Evolutionary conservation across 129 eudicot species (phyloP).

Genomic region (Ambrosia artemisiifolia): DNA sequence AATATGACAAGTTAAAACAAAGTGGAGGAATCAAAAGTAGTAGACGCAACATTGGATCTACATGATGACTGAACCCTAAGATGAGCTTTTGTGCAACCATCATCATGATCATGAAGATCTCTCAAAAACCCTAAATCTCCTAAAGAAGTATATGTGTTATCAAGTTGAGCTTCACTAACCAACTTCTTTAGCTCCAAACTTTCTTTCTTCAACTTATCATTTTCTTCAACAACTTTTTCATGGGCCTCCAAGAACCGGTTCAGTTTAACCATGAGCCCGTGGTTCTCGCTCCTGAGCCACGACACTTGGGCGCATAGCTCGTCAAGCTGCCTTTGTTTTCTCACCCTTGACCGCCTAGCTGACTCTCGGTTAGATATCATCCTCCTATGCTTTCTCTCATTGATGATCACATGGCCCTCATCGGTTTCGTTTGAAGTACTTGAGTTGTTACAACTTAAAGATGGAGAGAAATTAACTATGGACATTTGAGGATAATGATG

Average conservation of each 20-base stretch:
- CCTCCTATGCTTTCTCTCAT: constrained; percentile 38
- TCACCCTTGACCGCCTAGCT: constrained; percentile 39
- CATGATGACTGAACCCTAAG: constrained; percentile 18
- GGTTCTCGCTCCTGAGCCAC: constrained; percentile 28
- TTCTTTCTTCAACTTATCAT: constrained; percentile 29
- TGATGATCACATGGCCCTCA: constrained; percentile 15
- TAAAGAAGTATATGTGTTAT: constrained; percentile 16
- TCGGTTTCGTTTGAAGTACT: constrained; percentile 31
- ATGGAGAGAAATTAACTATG: background rate
- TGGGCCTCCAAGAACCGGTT: constrained; percentile 30
- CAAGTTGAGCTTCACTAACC: constrained; percentile 29
- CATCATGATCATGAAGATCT: background rate
- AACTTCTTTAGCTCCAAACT: constrained; percentile 25
- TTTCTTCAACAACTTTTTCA: constrained; percentile 24
- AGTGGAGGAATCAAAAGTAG: constrained; percentile 8
- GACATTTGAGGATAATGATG: background rate
- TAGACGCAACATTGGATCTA: constrained; percentile 2
- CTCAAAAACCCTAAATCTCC: constrained; percentile 11
- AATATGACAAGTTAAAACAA: background rate
- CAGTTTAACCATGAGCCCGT: constrained; percentile 19
- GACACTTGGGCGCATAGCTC: constrained; percentile 36
- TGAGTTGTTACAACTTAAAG: constrained; percentile 11
- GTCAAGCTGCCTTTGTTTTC: constrained; percentile 42
- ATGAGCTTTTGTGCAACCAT: constrained; percentile 8
- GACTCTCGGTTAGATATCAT: constrained; percentile 47